Conservation (phyloP, 2,329 filamentous ascomycete species). For the Hypoxylon sp. region DNA sequence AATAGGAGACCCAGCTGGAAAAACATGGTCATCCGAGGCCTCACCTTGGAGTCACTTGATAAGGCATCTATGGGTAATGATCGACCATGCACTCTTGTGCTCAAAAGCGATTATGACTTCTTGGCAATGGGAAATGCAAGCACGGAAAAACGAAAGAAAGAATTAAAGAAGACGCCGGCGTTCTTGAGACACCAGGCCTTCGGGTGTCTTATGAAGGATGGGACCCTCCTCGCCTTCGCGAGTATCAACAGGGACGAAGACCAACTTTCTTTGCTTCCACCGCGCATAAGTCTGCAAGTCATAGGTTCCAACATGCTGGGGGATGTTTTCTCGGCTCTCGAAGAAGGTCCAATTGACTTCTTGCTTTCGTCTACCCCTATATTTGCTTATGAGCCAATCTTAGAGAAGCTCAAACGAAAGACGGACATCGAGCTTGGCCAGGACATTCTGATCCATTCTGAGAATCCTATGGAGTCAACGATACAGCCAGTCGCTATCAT, state of each 20-base stretch:
- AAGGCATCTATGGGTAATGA: constrained; percentile 44
- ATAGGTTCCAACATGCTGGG: constrained; percentile 54
- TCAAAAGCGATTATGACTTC: constrained; percentile 56
- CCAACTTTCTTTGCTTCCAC: constrained; percentile 23
- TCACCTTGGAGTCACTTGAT: constrained; percentile 49
- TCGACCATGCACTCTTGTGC: constrained; percentile 50
- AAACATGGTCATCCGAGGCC: constrained; percentile 44
- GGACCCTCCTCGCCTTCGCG: constrained; percentile 67
- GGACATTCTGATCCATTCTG: constrained; percentile 54
- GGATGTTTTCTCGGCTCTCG: constrained; percentile 57
- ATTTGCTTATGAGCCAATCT: constrained; percentile 74
- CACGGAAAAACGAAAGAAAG: constrained; percentile 50
- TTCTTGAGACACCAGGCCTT: constrained; percentile 68
- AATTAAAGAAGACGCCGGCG: constrained; percentile 55
- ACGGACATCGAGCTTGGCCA: constrained; percentile 63
- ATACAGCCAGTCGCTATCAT: constrained; percentile 19
- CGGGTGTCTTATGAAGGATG: constrained; percentile 64
- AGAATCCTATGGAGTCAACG: constrained; percentile 22
- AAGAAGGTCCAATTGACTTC: constrained; percentile 53
- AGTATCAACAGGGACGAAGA: constrained; percentile 37
- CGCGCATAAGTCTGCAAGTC: constrained; percentile 50
- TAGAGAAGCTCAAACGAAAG: constrained; percentile 66
- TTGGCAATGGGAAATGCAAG: constrained; percentile 50
- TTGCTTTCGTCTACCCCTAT: constrained; percentile 70
- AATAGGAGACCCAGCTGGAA: constrained; percentile 41